Evolutionary conservation across 352 stramenopile genomes (phyloP).

Genomic region (Phytophthora fragariae): DNA sequence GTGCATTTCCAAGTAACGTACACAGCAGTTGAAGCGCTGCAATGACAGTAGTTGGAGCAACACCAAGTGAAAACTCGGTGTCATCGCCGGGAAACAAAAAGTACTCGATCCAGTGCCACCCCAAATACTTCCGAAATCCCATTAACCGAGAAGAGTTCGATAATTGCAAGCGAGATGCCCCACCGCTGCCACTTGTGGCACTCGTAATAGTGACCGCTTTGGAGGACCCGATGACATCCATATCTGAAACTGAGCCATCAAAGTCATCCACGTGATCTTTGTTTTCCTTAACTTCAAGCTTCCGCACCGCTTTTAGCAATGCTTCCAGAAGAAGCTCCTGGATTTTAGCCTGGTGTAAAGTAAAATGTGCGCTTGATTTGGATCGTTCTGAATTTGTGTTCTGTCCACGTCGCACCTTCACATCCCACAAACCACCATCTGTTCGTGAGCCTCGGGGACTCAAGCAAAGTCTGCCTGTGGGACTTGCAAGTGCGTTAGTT

Average conservation of each 20-base stretch:
- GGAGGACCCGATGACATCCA: neutral
- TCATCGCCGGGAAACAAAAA: constrained; percentile 59
- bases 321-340: constrained; percentile 74
- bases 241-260: constrained; percentile 15
- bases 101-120: constrained; percentile 68
- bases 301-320: constrained; percentile 72
- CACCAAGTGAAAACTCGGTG: constrained; percentile 41
- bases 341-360: constrained; percentile 49
- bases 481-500: constrained; percentile 30
- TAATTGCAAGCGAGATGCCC: constrained; percentile 56
- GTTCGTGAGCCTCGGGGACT: constrained; percentile 53
- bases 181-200: constrained; percentile 13
- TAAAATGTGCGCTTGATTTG: constrained; percentile 16
- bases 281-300: constrained; percentile 75
- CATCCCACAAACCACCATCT: constrained; percentile 10
- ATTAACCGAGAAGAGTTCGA: constrained; percentile 48
- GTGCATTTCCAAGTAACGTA: constrained; percentile 47
- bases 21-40: constrained; percentile 60
- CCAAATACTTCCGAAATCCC: constrained; percentile 71
- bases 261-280: constrained; percentile 53
- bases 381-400: constrained; percentile 3
- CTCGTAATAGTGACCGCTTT: constrained; percentile 10
- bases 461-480: constrained; percentile 46
- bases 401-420: constrained; percentile 5
- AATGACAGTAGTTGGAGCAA: constrained; percentile 62